phyloP scores from a whole-genome alignment of 2,329 filamentous ascomycete species.

The Lecanoromycetidae sp. region DNA sequence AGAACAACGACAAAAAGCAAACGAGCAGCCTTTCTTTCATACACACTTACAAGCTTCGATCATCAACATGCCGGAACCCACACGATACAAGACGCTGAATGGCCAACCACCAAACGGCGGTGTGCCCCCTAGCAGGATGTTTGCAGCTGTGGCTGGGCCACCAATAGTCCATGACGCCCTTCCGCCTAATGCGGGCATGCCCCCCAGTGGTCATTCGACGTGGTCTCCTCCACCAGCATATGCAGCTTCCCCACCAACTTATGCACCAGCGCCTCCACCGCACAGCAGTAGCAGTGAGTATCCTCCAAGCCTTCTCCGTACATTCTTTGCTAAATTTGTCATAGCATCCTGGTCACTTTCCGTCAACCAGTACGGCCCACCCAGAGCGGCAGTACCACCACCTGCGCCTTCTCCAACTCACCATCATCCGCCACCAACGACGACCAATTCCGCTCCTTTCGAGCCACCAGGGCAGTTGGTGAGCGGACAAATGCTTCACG shows the following conservation, averaged over 20 bases:
- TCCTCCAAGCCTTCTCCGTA: neutral
- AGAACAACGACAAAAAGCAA: no score
- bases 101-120: constrained; percentile 25
- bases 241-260: no score
- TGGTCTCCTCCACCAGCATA: no score
- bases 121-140: constrained; percentile 20
- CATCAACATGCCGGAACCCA: constrained; percentile 6
- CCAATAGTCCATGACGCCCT: neutral
- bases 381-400: neutral
- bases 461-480: constrained; percentile 1
- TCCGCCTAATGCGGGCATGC: neutral
- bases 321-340: no score
- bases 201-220: no score
- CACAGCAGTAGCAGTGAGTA: neutral
- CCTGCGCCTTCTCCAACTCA: neutral
- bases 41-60: neutral
- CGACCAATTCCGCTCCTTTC: neutral
- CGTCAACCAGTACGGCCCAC: no score
- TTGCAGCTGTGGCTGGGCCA: neutral
- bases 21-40: no score
- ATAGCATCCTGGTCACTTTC: neutral
- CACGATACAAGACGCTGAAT: constrained; percentile 21
- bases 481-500: neutral
- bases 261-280: no score
- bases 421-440: neutral